phyloP scores from a whole-genome alignment of 2,329 filamentous ascomycete species.

The Canariomyces notabilis region DNA sequence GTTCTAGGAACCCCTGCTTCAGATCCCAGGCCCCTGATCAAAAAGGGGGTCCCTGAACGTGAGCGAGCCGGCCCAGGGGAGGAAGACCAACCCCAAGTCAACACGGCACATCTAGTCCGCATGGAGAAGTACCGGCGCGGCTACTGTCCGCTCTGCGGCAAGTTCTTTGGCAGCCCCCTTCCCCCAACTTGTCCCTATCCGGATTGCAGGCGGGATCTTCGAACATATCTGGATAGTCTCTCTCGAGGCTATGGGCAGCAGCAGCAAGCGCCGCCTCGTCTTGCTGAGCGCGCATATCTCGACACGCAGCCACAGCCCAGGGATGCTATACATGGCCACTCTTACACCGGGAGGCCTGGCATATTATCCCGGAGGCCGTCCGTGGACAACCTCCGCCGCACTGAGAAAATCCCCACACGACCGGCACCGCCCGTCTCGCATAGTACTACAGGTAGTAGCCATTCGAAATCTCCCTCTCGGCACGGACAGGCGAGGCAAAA shows the following conservation, averaged over 20 bases:
- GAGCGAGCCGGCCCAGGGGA: not conserved
- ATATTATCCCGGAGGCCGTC: too few species aligned
- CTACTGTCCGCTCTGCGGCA: constrained; percentile 8
- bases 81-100: not conserved
- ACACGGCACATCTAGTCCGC: constrained; percentile 8
- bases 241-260: not conserved
- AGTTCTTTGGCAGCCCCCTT: not conserved
- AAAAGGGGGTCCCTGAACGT: not conserved
- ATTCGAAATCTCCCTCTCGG: too few species aligned
- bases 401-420: too few species aligned
- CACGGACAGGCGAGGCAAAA: too few species aligned
- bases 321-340: not conserved
- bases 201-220: constrained; percentile 4
- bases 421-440: too few species aligned
- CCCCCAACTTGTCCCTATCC: constrained; percentile 4
- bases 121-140: constrained; percentile 8
- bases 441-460: too few species aligned
- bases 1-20: not conserved
- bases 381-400: too few species aligned
- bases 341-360: too few species aligned
- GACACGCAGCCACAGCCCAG: not conserved
- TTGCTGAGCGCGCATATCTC: constrained; percentile 8
- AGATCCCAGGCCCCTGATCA: not conserved
- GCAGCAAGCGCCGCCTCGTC: constrained; percentile 10
- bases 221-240: not conserved